phyloP scores from a whole-genome alignment of 2,329 filamentous ascomycete genomes.

The Cercospora zeina region DNA sequence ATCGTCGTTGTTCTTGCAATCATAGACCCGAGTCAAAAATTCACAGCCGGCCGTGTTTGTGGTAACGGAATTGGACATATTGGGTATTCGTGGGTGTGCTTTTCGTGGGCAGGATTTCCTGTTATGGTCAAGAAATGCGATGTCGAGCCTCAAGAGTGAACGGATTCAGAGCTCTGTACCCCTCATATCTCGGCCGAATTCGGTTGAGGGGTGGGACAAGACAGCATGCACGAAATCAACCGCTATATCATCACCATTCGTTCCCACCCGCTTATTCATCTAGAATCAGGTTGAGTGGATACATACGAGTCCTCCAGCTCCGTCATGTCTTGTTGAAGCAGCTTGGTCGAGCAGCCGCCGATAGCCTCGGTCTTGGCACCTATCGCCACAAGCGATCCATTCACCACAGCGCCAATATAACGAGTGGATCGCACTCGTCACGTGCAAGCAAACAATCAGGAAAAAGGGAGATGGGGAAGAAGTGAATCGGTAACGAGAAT shows the following conservation, averaged over 20 bases:
- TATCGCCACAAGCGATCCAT: no score
- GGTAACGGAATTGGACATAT: slow-evolving; percentile 13
- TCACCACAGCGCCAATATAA: no score
- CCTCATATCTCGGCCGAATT: slow-evolving; percentile 11
- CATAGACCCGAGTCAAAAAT: slow-evolving; percentile 44
- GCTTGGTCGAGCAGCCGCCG: not conserved
- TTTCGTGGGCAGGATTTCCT: slow-evolving; percentile 8
- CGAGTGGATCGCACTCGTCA: no score
- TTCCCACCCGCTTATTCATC: not conserved
- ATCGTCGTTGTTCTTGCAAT: slow-evolving; percentile 41
- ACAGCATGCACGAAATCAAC: slow-evolving; percentile 4
- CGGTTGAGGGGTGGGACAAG: slow-evolving; percentile 9
- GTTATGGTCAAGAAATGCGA: slow-evolving; percentile 5
- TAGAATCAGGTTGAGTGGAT: not conserved
- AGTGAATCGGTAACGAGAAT: no score
- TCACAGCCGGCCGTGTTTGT: slow-evolving; percentile 24
- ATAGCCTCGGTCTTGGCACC: not conserved
- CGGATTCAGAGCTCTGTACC: not conserved
- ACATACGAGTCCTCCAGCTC: not conserved
- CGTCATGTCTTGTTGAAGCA: not conserved
- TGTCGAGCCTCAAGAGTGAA: not conserved
- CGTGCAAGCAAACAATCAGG: no score
- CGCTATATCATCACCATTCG: not conserved
- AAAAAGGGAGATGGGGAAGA: no score
- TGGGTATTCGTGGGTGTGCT: not conserved